Percentiles rank a stretch among this genome's conserved stretches.
phyloP scores from a whole-genome alignment of 768 basidiomycete genomes.

The Obba rivulosa region DNA sequence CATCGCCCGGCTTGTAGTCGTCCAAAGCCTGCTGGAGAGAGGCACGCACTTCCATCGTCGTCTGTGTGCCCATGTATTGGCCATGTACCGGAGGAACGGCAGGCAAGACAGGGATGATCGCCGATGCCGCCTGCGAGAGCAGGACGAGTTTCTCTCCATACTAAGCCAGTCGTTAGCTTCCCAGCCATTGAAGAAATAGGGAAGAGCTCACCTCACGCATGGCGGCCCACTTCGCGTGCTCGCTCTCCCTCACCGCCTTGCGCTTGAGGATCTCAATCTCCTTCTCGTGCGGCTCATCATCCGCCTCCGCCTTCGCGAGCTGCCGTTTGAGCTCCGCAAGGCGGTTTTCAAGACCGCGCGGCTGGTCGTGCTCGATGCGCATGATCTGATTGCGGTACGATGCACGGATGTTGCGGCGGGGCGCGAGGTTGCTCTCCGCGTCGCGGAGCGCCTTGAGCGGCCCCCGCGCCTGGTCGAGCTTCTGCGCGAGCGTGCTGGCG shows the following conservation, averaged over 20 bases:
- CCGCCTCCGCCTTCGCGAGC: constrained; percentile 56
- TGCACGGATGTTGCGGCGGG: constrained; percentile 57
- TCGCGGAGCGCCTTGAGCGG: constrained; percentile 70
- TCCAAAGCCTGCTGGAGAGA: constrained; percentile 76
- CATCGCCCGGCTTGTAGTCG: constrained; percentile 66
- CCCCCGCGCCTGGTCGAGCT: constrained; percentile 57
- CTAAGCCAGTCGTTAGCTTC: constrained; percentile 30
- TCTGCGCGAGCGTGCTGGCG: constrained; percentile 50
- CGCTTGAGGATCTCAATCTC: constrained; percentile 70
- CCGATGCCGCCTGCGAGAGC: constrained; percentile 63
- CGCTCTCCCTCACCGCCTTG: constrained; percentile 72
- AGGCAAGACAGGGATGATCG: constrained; percentile 60
- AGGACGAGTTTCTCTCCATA: constrained; percentile 79
- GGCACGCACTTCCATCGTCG: constrained; percentile 66
- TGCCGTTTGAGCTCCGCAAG: constrained; percentile 66
- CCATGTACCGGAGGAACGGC: constrained; percentile 54
- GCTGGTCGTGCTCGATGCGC: constrained; percentile 61
- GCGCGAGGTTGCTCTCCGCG: constrained; percentile 56
- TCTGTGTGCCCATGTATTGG: constrained; percentile 52
- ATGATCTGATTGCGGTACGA: constrained; percentile 55
- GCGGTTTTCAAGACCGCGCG: constrained; percentile 60
- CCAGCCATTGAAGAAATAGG: constrained; percentile 1
- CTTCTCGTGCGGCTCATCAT: constrained; percentile 62
- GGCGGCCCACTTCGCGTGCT: constrained; percentile 75
- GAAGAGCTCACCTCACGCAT: constrained; percentile 56